Evolutionary conservation across 306 rosid species (phyloP).

Genomic region (Fragaria ananassa): DNA sequence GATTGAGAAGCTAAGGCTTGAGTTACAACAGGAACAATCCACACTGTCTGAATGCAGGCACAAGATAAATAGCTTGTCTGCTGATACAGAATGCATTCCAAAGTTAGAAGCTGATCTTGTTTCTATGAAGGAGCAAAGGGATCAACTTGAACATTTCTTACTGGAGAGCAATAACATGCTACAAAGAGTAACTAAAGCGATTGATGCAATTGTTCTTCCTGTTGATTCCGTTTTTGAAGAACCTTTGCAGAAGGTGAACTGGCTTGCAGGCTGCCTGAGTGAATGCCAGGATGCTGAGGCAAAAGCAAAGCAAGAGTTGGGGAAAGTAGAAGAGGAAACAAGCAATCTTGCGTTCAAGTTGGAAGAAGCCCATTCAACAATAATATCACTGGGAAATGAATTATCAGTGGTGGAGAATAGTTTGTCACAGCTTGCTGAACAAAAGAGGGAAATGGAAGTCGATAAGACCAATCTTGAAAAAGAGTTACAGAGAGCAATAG

Average conservation of each 20-base stretch:
- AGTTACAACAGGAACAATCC: conserved; percentile 61
- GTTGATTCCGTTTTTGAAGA: conserved; percentile 61
- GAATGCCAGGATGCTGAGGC: conserved; percentile 62
- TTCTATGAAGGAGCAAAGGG: conserved; percentile 54
- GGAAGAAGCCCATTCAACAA: conserved; percentile 52
- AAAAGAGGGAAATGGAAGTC: conserved; percentile 60
- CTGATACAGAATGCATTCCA: conserved; percentile 53
- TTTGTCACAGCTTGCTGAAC: conserved; percentile 59
- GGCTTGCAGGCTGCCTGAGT: conserved; percentile 58
- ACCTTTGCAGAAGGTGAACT: conserved; percentile 73
- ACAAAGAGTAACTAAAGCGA: conserved; percentile 62
- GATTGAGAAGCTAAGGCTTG: conserved; percentile 63
- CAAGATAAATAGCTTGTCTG: conserved; percentile 53
- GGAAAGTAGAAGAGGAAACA: conserved; percentile 46
- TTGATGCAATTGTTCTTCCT: conserved; percentile 67
- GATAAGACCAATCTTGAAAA: conserved; percentile 44
- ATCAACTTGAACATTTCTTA: conserved; percentile 67
- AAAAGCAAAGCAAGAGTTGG: conserved; percentile 58
- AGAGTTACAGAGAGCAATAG: conserved; percentile 58
- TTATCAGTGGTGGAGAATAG: conserved; percentile 53
- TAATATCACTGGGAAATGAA: conserved; percentile 55
- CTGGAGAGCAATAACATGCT: conserved; percentile 65
- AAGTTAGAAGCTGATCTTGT: conserved; percentile 70
- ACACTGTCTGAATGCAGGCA: conserved; percentile 55
- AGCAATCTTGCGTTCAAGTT: conserved; percentile 45